A percentile compares a stretch with the other conserved stretches of the same genome.
Conservation (phyloP, 1,284 basidiomycete genomes). For the Trichosporon coremiiforme region DNA sequence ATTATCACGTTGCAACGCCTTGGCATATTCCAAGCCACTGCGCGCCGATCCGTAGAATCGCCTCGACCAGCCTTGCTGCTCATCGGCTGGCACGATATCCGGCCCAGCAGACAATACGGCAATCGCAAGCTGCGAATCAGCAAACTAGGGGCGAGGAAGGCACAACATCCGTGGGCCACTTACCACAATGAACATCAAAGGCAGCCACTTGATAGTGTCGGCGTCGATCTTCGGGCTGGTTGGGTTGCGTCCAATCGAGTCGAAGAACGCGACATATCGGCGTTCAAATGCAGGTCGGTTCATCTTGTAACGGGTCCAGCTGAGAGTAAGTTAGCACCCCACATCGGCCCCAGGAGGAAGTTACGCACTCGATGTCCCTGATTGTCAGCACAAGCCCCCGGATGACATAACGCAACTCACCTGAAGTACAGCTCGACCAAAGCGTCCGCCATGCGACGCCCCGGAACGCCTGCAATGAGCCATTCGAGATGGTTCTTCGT, state of each 20-base stretch:
- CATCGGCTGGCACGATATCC: constrained; percentile 52
- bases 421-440: constrained; percentile 56
- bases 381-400: neutral
- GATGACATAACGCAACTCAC: constrained; percentile 33
- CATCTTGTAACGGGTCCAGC: constrained; percentile 59
- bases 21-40: constrained; percentile 56
- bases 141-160: neutral
- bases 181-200: constrained; percentile 57
- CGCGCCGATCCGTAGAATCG: constrained; percentile 56
- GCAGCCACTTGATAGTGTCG: constrained; percentile 57
- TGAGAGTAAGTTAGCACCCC: constrained; percentile 22
- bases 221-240: constrained; percentile 54
- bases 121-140: constrained; percentile 52
- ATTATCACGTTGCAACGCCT: constrained; percentile 57
- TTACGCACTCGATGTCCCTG: constrained; percentile 33
- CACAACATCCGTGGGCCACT: constrained; percentile 28
- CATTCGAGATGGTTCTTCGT: constrained; percentile 54
- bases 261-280: constrained; percentile 54
- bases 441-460: constrained; percentile 53
- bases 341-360: neutral
- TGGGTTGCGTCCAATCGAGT: constrained; percentile 51
- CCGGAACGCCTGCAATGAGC: constrained; percentile 55
- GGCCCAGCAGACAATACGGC: constrained; percentile 54
- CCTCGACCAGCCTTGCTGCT: constrained; percentile 54
- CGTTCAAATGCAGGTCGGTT: constrained; percentile 54